Conservation (phyloP, 352 stramenopile genomes). For the Poterioochromonas sp. region DNA sequence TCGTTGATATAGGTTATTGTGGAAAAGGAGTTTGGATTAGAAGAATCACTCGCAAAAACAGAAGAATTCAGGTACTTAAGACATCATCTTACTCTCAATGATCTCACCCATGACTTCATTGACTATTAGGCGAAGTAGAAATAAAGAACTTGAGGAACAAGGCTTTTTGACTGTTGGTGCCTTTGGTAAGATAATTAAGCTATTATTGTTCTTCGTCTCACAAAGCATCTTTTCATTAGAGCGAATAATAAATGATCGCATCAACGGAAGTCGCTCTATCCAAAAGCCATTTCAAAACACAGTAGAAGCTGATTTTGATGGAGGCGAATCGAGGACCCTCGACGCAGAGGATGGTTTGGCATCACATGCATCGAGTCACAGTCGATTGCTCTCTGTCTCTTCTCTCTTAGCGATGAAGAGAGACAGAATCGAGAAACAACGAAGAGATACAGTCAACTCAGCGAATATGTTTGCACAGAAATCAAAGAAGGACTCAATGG, state of each 20-base stretch:
- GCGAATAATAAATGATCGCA: no score
- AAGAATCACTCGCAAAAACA: neutral
- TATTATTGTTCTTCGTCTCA: no score
- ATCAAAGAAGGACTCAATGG: neutral
- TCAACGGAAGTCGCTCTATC: no score
- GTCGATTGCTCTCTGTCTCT: neutral
- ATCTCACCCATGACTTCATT: no score
- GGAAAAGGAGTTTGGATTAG: neutral
- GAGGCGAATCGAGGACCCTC: no score
- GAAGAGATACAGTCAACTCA: neutral
- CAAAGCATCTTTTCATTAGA: no score
- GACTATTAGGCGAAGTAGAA: neutral
- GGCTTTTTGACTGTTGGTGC: neutral
- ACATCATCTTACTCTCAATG: no score
- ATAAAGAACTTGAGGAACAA: conserved; percentile 10
- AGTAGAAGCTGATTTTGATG: no score
- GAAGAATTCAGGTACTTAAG: no score
- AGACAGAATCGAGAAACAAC: neutral
- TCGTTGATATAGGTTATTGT: neutral
- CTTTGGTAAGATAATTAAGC: neutral
- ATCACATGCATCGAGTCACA: neutral
- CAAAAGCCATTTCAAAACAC: no score
- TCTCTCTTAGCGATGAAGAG: neutral
- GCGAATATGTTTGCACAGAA: neutral
- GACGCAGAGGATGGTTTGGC: neutral